phyloP scores from a whole-genome alignment of 2,329 filamentous ascomycete genomes.

The Pseudogymnoascus sp. region DNA sequence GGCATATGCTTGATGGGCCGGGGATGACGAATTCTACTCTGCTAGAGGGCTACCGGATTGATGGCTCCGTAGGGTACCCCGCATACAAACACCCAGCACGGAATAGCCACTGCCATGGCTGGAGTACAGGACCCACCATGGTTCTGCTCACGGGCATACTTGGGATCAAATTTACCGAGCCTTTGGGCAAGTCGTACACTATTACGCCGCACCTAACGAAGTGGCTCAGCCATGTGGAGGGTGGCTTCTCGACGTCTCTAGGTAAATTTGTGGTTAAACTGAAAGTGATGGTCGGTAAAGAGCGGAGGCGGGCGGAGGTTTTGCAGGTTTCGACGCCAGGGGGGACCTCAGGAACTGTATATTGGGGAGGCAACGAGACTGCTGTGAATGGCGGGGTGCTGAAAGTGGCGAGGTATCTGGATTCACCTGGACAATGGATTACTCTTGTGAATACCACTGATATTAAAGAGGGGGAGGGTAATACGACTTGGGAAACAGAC shows the following conservation, averaged over 20 bases:
- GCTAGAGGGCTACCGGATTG: conserved; percentile 31
- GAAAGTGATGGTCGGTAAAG: conserved; percentile 9
- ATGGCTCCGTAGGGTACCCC: conserved; percentile 31
- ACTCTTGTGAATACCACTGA: neutral
- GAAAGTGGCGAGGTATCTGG: neutral
- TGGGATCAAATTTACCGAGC: conserved; percentile 21
- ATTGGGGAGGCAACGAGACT: conserved; percentile 20
- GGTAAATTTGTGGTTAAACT: conserved; percentile 17
- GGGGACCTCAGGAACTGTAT: conserved; percentile 21
- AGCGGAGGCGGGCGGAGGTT: conserved; percentile 17
- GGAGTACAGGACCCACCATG: conserved; percentile 28
- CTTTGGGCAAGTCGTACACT: conserved; percentile 24
- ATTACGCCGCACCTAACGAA: conserved; percentile 22
- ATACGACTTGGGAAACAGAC: neutral
- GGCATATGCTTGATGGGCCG: conserved; percentile 31
- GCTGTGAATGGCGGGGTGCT: neutral
- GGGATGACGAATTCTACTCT: conserved; percentile 33
- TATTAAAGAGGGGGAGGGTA: neutral
- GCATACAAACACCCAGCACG: conserved; percentile 29
- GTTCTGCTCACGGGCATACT: conserved; percentile 24
- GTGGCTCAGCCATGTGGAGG: conserved; percentile 16
- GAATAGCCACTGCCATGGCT: conserved; percentile 30
- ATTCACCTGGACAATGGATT: neutral
- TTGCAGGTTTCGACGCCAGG: conserved; percentile 24
- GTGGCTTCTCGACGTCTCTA: conserved; percentile 19